Conservation (phyloP, 1,284 basidiomycete genomes). For the Apiotrichum veenhuisii region DNA sequence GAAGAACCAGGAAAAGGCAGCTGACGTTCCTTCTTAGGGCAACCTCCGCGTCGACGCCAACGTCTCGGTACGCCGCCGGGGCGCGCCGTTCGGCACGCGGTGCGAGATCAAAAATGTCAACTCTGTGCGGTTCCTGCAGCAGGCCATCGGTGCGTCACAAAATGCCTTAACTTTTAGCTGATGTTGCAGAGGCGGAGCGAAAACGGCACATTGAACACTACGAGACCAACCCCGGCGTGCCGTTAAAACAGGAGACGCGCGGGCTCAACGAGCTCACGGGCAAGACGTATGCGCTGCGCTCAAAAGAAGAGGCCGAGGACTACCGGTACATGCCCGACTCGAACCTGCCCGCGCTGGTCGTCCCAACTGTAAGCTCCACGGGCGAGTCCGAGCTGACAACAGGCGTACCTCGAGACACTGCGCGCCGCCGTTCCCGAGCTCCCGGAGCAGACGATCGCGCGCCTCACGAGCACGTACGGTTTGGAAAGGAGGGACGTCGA, state of each 20-base stretch:
- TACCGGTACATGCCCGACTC: constrained; percentile 99
- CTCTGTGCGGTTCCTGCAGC: constrained; percentile 78
- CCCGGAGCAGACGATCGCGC: constrained; percentile 62
- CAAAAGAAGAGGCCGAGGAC: constrained; percentile 90
- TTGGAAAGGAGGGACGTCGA: constrained; percentile 66
- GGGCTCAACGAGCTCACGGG: constrained; percentile 81
- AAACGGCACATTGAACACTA: constrained; percentile 44
- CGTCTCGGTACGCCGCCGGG: constrained; percentile 73
- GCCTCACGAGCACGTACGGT: constrained; percentile 58
- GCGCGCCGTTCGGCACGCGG: constrained; percentile 69
- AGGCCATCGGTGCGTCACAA: constrained; percentile 78
- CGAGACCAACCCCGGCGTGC: constrained; percentile 18
- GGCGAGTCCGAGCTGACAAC: neutral
- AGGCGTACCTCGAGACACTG: constrained; percentile 63
- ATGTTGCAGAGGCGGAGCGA: constrained; percentile 49
- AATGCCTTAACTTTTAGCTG: too few species aligned
- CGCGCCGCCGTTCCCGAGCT: constrained; percentile 68
- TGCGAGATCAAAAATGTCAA: constrained; percentile 99
- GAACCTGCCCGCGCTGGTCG: constrained; percentile 72
- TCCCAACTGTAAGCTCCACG: constrained; percentile 53
- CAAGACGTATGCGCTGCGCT: constrained; percentile 75
- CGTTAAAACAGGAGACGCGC: constrained; percentile 73
- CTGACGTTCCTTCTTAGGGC: too few species aligned
- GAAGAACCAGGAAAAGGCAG: too few species aligned
- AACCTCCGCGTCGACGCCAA: constrained; percentile 94